phyloP scores from a whole-genome alignment of 345 rosid species.

The Iberis pinnata region DNA sequence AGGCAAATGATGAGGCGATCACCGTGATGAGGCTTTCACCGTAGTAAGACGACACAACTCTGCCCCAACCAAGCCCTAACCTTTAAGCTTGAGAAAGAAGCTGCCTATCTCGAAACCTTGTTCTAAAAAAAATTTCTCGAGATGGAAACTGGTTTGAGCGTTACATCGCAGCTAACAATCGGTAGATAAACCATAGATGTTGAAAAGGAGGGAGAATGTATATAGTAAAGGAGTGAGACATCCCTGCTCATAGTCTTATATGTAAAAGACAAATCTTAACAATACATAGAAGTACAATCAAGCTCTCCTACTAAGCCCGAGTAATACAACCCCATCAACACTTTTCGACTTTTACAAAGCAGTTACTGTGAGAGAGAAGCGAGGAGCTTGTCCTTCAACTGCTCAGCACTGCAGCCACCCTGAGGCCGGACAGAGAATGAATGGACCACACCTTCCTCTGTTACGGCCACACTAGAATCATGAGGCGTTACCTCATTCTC shows the following conservation, averaged over 20 bases:
- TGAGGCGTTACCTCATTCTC: conserved; percentile 57
- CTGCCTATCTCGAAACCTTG: too few species aligned
- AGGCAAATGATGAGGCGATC: too few species aligned
- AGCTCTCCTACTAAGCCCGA: neutral
- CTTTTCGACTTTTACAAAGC: neutral
- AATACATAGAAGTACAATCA: conserved; percentile 8
- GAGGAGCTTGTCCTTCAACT: conserved; percentile 49
- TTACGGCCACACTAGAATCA: conserved; percentile 53
- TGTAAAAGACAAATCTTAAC: conserved; percentile 17
- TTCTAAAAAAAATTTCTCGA: too few species aligned
- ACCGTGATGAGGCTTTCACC: too few species aligned
- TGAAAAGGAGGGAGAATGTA: too few species aligned
- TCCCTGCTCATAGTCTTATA: neutral
- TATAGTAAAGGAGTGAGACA: too few species aligned
- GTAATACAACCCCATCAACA: conserved; percentile 7
- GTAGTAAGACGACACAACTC: too few species aligned
- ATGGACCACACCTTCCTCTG: conserved; percentile 65
- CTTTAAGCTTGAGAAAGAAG: too few species aligned
- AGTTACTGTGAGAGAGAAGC: conserved; percentile 40
- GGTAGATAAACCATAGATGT: too few species aligned
- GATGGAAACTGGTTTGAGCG: too few species aligned
- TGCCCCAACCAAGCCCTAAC: too few species aligned
- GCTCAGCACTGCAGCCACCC: conserved; percentile 58
- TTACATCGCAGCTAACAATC: too few species aligned
- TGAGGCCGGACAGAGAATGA: conserved; percentile 61